phyloP scores from a whole-genome alignment of 23 red algal species.

The Cyanidiococcus yangmingshanensis region DNA sequence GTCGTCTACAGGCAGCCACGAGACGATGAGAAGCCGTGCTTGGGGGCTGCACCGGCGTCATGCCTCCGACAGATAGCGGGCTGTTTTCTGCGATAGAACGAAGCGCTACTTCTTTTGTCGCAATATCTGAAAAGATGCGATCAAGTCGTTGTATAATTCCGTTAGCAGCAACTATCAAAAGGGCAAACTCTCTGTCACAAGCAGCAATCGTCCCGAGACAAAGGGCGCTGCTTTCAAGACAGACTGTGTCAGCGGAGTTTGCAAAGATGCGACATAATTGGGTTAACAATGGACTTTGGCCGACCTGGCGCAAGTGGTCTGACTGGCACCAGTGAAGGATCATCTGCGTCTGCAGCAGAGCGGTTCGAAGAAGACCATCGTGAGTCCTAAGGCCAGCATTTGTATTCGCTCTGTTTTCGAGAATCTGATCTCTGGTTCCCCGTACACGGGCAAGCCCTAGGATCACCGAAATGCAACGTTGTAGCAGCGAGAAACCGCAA shows the following conservation, averaged over 20 bases:
- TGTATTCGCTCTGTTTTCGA: neutral
- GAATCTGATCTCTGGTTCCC: neutral
- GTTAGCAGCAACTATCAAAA: neutral
- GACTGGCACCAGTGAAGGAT: neutral
- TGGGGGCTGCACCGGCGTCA: neutral
- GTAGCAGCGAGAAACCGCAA: neutral
- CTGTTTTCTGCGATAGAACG: neutral
- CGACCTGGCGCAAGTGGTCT: neutral
- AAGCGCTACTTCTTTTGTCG: neutral
- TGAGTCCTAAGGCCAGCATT: neutral
- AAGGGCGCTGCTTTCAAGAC: neutral
- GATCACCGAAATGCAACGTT: neutral
- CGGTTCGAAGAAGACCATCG: neutral
- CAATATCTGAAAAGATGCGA: neutral
- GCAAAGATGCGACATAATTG: neutral
- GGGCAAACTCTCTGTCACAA: neutral
- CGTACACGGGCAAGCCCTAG: neutral
- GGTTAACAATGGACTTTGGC: neutral
- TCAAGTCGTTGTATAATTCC: neutral
- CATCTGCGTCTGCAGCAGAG: neutral
- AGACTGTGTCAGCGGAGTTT: neutral
- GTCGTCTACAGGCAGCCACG: neutral
- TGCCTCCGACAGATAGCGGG: neutral
- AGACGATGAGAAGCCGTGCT: neutral
- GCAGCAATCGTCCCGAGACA: constrained; percentile 9